Evolutionary conservation across 2,329 filamentous ascomycete genomes (phyloP).

Genomic region (Fusarium hostae): DNA sequence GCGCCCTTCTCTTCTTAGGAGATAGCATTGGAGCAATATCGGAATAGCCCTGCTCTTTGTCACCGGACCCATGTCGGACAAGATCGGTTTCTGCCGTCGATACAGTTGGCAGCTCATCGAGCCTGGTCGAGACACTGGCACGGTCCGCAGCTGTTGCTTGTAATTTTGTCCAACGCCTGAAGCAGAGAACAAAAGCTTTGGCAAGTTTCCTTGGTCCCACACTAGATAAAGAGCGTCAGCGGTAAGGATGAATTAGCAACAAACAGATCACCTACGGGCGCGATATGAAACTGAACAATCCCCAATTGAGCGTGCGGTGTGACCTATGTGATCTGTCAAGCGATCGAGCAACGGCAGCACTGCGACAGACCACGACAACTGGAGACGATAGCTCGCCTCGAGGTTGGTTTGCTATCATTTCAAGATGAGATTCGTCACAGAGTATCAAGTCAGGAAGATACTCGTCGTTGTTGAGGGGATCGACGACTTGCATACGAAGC

Average conservation of each 20-base stretch:
- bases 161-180: conserved; percentile 44
- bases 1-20: conserved; percentile 15
- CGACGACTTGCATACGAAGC: conserved; percentile 34
- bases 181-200: conserved; percentile 46
- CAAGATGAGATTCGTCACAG: conserved; percentile 26
- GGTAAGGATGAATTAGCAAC: background rate
- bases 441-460: conserved; percentile 45
- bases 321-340: conserved; percentile 32
- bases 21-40: background rate
- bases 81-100: background rate
- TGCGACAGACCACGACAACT: conserved; percentile 49
- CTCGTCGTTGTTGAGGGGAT: background rate
- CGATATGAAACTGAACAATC: conserved; percentile 50
- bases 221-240: conserved; percentile 32
- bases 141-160: conserved; percentile 9
- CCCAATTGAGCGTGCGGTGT: conserved; percentile 27
- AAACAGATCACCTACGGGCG: conserved; percentile 48
- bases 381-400: conserved; percentile 30
- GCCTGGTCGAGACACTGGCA: conserved; percentile 22
- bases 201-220: conserved; percentile 54
- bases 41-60: background rate
- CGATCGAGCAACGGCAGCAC: conserved; percentile 45
- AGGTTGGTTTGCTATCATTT: background rate
- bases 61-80: background rate
- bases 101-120: conserved; percentile 2